Evolutionary conservation across 2,329 filamentous ascomycete species (phyloP), one percentile per base, ranked within the genome.

Genomic region (Penicillium sp.): DNA sequence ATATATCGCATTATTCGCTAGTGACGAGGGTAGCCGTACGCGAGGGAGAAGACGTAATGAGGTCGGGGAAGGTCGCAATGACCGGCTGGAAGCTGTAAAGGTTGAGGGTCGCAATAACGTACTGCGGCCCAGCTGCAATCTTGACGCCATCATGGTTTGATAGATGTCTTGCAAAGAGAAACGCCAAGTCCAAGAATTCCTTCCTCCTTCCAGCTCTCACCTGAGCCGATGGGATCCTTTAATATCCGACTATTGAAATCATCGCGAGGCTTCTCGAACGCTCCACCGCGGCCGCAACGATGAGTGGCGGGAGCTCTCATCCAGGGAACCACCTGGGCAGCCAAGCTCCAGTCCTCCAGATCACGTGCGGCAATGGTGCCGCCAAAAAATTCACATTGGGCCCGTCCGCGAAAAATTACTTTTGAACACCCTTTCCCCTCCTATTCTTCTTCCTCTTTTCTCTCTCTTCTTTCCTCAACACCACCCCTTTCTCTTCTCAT

Each of bases 271-370:
- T 69, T 68, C 66, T 69, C 70, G 76, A 78, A 78, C 67, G 73
- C 71, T 77, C 75, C 74, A 73, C 72, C 51, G 41, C 21, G 48
- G 13, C 13, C 29, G n/a, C 46, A 45, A 60, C 59, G 67, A 50
- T 70, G 64, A 75, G 71, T 76, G 73, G 74, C 67, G 70, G 68
- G 66, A 72, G 71, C 72, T 74, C 63, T 62, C 63, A 55, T 29
- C 64, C 58, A 41, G 60, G 52, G 56, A 58, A 58, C 60, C 62
- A 59, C 57, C 62, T 56, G 65, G 69, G 69, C 72, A 62, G 57
- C 63, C 58, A 66, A 69, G 69, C 73, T 72, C 71, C 72, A 68
- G 67, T 60, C 55, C 67, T 58, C 64, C 46, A 50, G 60, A 62
- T 75, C 74, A 76, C 74, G 72, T 76, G 74, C n/a, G 3, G 58